Conservation (phyloP, 495 filamentous ascomycete species). For the Tuber melanosporum region DNA sequence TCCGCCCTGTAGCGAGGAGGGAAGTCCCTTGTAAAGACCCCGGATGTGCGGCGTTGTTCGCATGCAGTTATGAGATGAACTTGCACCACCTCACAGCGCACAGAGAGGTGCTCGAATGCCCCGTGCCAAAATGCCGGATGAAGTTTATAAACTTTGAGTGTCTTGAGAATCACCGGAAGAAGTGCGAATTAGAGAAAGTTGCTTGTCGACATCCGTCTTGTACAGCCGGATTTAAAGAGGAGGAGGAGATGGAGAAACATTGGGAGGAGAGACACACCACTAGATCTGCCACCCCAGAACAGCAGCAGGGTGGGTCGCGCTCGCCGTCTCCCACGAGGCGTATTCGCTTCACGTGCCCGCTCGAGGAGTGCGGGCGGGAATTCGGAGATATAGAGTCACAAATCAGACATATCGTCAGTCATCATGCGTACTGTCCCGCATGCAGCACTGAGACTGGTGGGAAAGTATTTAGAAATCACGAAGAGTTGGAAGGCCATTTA, state of each 20-base stretch:
- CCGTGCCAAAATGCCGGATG: slow-evolving; percentile 12
- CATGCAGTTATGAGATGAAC: slow-evolving; percentile 27
- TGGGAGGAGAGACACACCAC: slow-evolving; percentile 15
- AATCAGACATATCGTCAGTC: slow-evolving; percentile 19
- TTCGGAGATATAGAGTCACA: slow-evolving; percentile 23
- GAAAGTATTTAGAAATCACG: slow-evolving; percentile 20
- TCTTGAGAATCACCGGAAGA: slow-evolving; percentile 20
- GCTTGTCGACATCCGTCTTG: slow-evolving; percentile 9
- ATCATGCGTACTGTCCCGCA: slow-evolving; percentile 24
- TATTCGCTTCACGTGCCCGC: slow-evolving; percentile 12
- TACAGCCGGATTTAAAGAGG: slow-evolving; percentile 17
- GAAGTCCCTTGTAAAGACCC: slow-evolving; percentile 13
- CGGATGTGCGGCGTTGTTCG: slow-evolving; percentile 22
- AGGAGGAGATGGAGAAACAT: slow-evolving; percentile 24
- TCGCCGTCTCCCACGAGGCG: slow-evolving; percentile 16
- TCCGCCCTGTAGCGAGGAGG: slow-evolving; percentile 9
- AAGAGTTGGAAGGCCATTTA: slow-evolving; percentile 27
- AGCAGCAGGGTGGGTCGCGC: neutral
- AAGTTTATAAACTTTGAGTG: slow-evolving; percentile 23
- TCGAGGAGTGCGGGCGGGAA: slow-evolving; percentile 12
- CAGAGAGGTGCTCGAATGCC: slow-evolving; percentile 20
- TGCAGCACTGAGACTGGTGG: slow-evolving; percentile 17
- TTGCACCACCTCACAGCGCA: slow-evolving; percentile 18
- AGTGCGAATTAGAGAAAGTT: slow-evolving; percentile 14
- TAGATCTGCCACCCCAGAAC: slow-evolving; percentile 13